Base-by-base conservation (phyloP, 352 stramenopile species). In the Pythium dissimile region DNA sequence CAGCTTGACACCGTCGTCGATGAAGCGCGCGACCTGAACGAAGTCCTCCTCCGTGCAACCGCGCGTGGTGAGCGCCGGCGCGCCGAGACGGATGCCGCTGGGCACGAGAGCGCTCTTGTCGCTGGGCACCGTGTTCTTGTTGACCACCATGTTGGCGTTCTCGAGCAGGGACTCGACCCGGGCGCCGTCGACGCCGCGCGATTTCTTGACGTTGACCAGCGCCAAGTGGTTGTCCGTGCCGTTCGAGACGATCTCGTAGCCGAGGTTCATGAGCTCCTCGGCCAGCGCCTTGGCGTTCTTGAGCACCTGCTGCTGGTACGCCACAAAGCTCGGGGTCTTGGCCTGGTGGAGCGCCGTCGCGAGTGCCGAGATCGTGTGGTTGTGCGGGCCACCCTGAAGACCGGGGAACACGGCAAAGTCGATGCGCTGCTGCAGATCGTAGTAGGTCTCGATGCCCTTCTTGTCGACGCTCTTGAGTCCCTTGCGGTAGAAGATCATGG, bases 401-500 rank as follows among this genome's bases (percentile, higher is more conserved):
- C 94, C 97, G 5, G 98, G 98, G 80, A 99, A 99, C 30, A 99
- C 98, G 16, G 96, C 79, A 73, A 99, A 99, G 73, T 99, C 98
- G 69, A 99, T 99, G 72, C 97, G 97, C 53, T 97, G 84, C 74
- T 99, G 96, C 24, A 99, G 67, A 77, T 99, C 96, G 72, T 99
- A 99, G 44, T 73, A 54, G 7, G 79, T 72, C 48, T 86, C 76
- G 20, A 97, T 89, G 50, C 96, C 96, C 78, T 99, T 99, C 77
- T 99, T 98, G 62, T 98, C 96, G 0, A 90, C 81, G 52, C 81
- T 88, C 49, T 92, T 80, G 37, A 96, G 70, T 9, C 88, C 97
- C 77, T 99, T 99, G 54, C 97, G 84, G 80, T 98, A 99, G 71
- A 99, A 99, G 76, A 99, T 99, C 97, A 99, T 99, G 41, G 96